phyloP scores from a whole-genome alignment of 2,329 filamentous ascomycete species.

The Ophiocordyceps sinensis region DNA sequence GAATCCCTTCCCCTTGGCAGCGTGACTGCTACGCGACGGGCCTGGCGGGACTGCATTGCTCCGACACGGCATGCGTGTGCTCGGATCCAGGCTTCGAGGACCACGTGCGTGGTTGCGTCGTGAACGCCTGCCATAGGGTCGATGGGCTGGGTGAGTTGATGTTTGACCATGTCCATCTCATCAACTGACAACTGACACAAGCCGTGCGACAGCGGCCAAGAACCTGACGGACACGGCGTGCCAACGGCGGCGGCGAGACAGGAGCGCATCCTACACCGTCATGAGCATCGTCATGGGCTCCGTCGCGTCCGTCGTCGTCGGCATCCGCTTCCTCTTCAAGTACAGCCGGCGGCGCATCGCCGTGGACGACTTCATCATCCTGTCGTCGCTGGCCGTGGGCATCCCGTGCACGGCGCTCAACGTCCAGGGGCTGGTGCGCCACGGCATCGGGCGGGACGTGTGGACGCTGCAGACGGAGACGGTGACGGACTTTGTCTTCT shows the following conservation, averaged over 20 bases:
- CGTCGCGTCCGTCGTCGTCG: slow-evolving; percentile 7
- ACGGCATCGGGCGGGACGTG: slow-evolving; percentile 18
- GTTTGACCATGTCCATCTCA: too few species aligned
- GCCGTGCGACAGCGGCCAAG: not conserved
- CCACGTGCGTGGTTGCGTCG: not conserved
- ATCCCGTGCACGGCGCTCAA: slow-evolving; percentile 12
- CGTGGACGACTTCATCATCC: slow-evolving; percentile 17
- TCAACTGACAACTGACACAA: too few species aligned
- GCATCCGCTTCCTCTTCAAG: slow-evolving; percentile 8
- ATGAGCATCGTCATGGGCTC: slow-evolving; percentile 7
- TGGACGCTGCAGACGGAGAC: slow-evolving; percentile 13
- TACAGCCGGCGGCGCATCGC: slow-evolving; percentile 15
- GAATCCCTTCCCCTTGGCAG: not conserved
- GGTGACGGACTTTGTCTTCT: not conserved
- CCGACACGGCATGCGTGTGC: not conserved
- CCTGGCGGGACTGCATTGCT: not conserved
- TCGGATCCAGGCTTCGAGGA: not conserved
- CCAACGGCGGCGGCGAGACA: slow-evolving; percentile 1
- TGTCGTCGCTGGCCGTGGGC: slow-evolving; percentile 8
- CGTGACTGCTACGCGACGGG: not conserved
- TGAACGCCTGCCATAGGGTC: not conserved
- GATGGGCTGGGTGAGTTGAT: not conserved
- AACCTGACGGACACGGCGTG: slow-evolving; percentile 4
- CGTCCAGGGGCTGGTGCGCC: slow-evolving; percentile 8
- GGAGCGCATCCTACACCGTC: slow-evolving; percentile 1